Percentiles rank a stretch among this genome's conserved stretches.
Conservation (phyloP, 192 early-diverging fungal species). For the Coemansia sp. region DNA sequence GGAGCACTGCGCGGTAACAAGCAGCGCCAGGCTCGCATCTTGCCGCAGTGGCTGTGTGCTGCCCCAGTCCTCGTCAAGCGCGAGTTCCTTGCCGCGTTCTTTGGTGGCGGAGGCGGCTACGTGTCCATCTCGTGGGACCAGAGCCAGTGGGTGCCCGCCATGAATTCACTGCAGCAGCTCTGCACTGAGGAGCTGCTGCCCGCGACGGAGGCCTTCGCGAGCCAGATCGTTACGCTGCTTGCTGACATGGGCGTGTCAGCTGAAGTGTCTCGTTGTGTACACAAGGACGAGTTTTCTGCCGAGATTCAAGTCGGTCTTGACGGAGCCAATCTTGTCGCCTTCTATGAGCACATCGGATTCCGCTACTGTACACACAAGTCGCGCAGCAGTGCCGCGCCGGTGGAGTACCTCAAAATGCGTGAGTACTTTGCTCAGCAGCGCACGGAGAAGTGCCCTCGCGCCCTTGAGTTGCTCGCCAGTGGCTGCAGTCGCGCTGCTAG, state of each 20-base stretch:
- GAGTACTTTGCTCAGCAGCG: background rate
- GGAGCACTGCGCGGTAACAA: slow-evolving; percentile 3
- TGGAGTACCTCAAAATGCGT: slow-evolving; percentile 30
- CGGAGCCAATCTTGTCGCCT: slow-evolving; percentile 13
- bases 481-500: background rate
- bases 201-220: slow-evolving; percentile 17
- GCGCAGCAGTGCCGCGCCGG: slow-evolving; percentile 19
- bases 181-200: slow-evolving; percentile 9
- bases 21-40: background rate
- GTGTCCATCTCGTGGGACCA: slow-evolving; percentile 17
- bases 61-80: slow-evolving; percentile 27
- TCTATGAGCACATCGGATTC: slow-evolving; percentile 34
- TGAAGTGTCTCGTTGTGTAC: background rate
- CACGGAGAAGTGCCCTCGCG: background rate
- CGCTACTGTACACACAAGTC: slow-evolving; percentile 25
- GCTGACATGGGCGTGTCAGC: slow-evolving; percentile 24
- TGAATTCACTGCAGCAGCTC: slow-evolving; percentile 12
- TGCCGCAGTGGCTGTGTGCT: slow-evolving; percentile 29
- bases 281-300: background rate
- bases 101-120: background rate
- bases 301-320: slow-evolving; percentile 4
- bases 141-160: slow-evolving; percentile 12
- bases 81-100: slow-evolving; percentile 34
- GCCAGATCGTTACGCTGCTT: slow-evolving; percentile 17
- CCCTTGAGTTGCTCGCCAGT: background rate